phyloP scores from a whole-genome alignment of 495 filamentous ascomycete genomes.

The Cercophora scortea region DNA sequence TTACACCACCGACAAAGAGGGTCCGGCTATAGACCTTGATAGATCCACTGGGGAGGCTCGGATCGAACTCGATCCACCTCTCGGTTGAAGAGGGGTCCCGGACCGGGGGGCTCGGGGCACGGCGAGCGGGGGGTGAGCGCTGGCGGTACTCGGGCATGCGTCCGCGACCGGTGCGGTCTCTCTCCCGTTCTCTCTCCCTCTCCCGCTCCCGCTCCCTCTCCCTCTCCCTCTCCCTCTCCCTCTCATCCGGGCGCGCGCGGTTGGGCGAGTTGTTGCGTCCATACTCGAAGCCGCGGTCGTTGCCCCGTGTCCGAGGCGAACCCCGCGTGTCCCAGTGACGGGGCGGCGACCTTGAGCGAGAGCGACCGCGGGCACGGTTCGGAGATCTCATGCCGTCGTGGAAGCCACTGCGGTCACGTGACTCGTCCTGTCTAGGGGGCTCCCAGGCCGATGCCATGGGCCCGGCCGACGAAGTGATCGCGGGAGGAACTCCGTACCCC shows the following conservation, averaged over 20 bases:
- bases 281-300: conserved; percentile 33
- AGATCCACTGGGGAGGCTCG: conserved; percentile 56
- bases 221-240: conserved; percentile 37
- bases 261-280: conserved; percentile 36
- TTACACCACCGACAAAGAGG: conserved; percentile 93
- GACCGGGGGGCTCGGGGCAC: conserved; percentile 51
- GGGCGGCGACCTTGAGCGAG: conserved; percentile 58
- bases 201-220: neutral
- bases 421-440: conserved; percentile 31
- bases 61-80: conserved; percentile 79
- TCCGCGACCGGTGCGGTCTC: conserved; percentile 45
- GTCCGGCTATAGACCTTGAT: conserved; percentile 96
- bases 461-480: conserved; percentile 22
- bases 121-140: conserved; percentile 63
- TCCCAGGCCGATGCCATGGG: no score
- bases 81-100: conserved; percentile 29
- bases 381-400: conserved; percentile 44
- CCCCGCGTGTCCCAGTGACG: conserved; percentile 53
- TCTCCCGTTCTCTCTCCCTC: conserved; percentile 21
- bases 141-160: conserved; percentile 69
- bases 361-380: conserved; percentile 60
- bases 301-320: conserved; percentile 32
- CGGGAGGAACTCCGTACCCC: conserved; percentile 20
- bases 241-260: conserved; percentile 51
- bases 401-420: conserved; percentile 57